A percentile compares a stretch with the other conserved stretches of the same genome.
Evolutionary conservation across 108 stramenopile species (phyloP).

Genomic region (Cyclostephanos invisitatus): DNA sequence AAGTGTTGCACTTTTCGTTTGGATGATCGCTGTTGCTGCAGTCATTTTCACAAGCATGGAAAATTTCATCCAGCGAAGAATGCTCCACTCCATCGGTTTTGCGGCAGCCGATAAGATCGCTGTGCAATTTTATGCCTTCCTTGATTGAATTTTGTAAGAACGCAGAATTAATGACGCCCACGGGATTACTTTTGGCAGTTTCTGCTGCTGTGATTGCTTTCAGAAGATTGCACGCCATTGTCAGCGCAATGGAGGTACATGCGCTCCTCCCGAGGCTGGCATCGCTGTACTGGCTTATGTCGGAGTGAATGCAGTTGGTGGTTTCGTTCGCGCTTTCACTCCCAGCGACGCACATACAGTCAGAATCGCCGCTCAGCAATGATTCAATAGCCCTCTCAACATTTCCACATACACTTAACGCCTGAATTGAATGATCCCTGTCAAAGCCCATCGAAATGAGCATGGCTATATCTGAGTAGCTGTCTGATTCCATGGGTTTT

Average conservation of each 20-base stretch:
- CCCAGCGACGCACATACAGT: constrained; percentile 13
- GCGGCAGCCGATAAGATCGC: neutral
- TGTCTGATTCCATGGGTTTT: neutral
- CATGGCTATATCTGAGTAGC: neutral
- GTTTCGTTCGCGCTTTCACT: constrained; percentile 1
- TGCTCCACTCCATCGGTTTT: constrained; percentile 54
- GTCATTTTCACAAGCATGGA: constrained; percentile 12
- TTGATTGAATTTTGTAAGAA: constrained; percentile 52
- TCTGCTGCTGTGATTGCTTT: neutral
- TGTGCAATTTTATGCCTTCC: constrained; percentile 55
- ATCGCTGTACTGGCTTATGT: constrained; percentile 63
- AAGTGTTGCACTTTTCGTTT: neutral
- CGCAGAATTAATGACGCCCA: constrained; percentile 21
- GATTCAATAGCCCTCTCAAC: constrained; percentile 62
- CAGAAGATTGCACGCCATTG: constrained; percentile 52
- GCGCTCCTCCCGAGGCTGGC: constrained; percentile 58
- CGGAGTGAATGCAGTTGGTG: constrained; percentile 35
- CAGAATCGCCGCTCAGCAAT: constrained; percentile 19
- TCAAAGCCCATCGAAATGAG: constrained; percentile 73
- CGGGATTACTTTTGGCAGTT: neutral
- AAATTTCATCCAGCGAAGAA: constrained; percentile 75
- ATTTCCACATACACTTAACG: constrained; percentile 55
- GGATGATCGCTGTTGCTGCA: neutral
- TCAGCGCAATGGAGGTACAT: constrained; percentile 80
- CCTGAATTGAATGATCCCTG: constrained; percentile 33